These are phyloP conservation scores for Pyrus communis DNA, from an alignment of 306 rosid genomes.

Conservation along the genomic window DNA sequence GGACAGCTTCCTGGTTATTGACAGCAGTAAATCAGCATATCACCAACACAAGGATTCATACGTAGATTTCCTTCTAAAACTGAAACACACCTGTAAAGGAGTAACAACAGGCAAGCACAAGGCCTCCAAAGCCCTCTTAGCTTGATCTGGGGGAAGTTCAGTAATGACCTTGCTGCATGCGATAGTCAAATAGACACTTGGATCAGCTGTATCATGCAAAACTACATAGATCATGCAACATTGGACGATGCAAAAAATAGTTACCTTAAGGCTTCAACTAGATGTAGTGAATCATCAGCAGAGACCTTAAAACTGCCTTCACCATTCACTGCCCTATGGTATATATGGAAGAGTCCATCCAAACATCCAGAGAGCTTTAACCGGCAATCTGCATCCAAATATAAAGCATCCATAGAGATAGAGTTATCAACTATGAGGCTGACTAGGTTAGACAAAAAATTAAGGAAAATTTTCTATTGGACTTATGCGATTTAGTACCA, in stretches of 20 bases:
- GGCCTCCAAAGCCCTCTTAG: conserved; percentile 84
- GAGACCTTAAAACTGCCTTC: conserved; percentile 87
- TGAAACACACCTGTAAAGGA: conserved; percentile 75
- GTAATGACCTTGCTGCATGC: conserved; percentile 78
- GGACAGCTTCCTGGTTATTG: conserved; percentile 69
- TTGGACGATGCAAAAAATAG: conserved; percentile 3
- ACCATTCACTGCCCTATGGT: conserved; percentile 73
- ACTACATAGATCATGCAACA: conserved; percentile 11
- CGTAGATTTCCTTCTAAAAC: conserved; percentile 7
- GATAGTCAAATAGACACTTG: conserved; percentile 14
- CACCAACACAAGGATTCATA: conserved; percentile 3
- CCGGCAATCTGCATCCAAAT: conserved; percentile 66
- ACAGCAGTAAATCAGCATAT: conserved; percentile 19
- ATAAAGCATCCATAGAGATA: neutral
- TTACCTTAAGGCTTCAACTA: conserved; percentile 95
- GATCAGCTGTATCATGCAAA: conserved; percentile 15
- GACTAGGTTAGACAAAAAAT: neutral
- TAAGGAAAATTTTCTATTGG: neutral
- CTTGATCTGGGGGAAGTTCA: conserved; percentile 85
- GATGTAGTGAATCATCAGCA: conserved; percentile 88
- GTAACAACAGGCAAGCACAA: conserved; percentile 84
- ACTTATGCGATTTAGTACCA: conserved; percentile 43
- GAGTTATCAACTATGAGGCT: neutral
- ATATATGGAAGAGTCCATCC: conserved; percentile 89
- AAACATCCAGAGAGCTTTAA: conserved; percentile 90